A percentile compares a stretch with the other conserved stretches of the same genome.
Evolutionary conservation across 306 rosid genomes (phyloP).

Genomic region (Spatholobus suberectus): DNA sequence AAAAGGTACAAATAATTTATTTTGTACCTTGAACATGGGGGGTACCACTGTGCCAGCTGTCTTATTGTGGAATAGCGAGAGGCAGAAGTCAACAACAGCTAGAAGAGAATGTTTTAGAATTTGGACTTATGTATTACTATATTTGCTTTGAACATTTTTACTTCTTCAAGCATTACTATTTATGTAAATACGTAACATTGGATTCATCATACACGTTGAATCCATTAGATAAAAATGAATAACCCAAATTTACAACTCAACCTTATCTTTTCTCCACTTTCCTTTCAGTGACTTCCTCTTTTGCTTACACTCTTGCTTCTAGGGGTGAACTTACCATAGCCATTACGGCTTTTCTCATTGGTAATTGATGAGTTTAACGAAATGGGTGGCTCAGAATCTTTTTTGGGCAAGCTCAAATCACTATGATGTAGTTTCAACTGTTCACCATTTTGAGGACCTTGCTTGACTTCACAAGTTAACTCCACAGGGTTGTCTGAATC

Average conservation of each 20-base stretch:
- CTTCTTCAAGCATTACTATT: constrained; percentile 34
- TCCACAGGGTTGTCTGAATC: constrained; percentile 56
- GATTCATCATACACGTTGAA: constrained; percentile 43
- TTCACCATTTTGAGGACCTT: constrained; percentile 35
- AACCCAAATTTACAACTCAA: constrained; percentile 49
- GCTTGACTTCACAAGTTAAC: constrained; percentile 39
- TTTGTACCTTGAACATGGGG: background rate
- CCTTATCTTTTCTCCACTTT: constrained; percentile 35
- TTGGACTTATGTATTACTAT: constrained; percentile 34
- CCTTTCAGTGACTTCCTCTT: constrained; percentile 35
- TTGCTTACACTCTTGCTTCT: constrained; percentile 52
- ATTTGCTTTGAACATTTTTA: constrained; percentile 34
- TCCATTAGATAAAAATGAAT: constrained; percentile 32
- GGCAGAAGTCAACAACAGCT: background rate
- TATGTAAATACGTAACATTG: constrained; percentile 40
- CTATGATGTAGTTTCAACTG: constrained; percentile 33
- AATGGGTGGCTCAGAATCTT: constrained; percentile 36
- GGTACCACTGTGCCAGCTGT: constrained; percentile 21
- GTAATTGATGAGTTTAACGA: constrained; percentile 41
- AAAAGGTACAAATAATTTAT: constrained; percentile 15
- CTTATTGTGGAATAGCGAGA: background rate
- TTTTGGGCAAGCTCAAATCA: constrained; percentile 40
- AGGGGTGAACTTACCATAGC: constrained; percentile 45
- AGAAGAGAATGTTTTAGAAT: background rate
- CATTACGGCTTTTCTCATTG: constrained; percentile 46